Conservation (phyloP, 2,329 filamentous ascomycete species). For the Plectosphaerella plurivora region DNA sequence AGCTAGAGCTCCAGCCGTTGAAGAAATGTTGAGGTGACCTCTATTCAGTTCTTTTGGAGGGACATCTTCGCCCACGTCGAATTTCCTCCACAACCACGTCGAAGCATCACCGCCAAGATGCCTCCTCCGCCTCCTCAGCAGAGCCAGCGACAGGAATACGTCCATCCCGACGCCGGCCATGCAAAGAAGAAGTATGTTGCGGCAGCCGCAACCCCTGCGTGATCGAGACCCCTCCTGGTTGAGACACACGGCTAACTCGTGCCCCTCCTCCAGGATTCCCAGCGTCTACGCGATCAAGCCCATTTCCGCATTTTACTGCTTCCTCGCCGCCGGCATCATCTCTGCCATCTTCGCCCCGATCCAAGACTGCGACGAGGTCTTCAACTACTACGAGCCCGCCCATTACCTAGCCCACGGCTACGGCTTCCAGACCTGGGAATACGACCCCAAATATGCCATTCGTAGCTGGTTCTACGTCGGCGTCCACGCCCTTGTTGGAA, state of each 20-base stretch:
- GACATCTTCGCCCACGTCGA: background rate
- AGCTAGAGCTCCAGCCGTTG: slow-evolving; percentile 1
- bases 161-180: slow-evolving; percentile 44
- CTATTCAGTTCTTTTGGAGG: background rate
- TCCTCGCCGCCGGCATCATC: slow-evolving; percentile 67
- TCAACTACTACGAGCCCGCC: slow-evolving; percentile 98
- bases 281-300: slow-evolving; percentile 63
- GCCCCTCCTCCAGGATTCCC: slow-evolving; percentile 28
- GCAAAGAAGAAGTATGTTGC: slow-evolving; percentile 45
- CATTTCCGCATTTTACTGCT: slow-evolving; percentile 75
- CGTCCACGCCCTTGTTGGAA: slow-evolving; percentile 71
- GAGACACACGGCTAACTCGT: slow-evolving; percentile 6
- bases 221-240: background rate
- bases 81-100: background rate
- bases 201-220: background rate
- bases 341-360: slow-evolving; percentile 85
- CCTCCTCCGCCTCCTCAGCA: slow-evolving; percentile 27
- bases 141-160: slow-evolving; percentile 26
- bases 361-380: slow-evolving; percentile 97
- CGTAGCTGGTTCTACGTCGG: slow-evolving; percentile 89
- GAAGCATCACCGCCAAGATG: slow-evolving; percentile 25
- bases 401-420: slow-evolving; percentile 93
- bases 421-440: slow-evolving; percentile 97
- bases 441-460: slow-evolving; percentile 91
- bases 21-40: slow-evolving; percentile 12